Evolutionary conservation across 345 rosid genomes (phyloP).

Genomic region (Isatis tinctoria): DNA sequence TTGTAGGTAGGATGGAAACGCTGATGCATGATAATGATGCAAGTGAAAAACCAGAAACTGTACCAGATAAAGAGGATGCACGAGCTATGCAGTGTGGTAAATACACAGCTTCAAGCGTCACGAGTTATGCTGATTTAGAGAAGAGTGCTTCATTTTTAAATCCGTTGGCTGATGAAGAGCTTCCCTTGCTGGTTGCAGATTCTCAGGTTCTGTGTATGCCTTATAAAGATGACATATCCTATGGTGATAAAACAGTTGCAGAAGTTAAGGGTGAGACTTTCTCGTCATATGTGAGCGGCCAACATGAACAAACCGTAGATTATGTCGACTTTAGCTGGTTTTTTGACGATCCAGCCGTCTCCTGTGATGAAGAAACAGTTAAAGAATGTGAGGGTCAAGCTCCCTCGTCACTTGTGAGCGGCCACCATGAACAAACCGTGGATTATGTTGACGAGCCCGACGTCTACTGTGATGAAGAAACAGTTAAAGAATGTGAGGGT

Average conservation of each 20-base stretch:
- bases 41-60: neutral
- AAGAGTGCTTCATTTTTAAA: neutral
- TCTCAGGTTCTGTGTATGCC: slow-evolving; percentile 70
- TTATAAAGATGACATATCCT: slow-evolving; percentile 42
- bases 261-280: slow-evolving; percentile 48
- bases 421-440: slow-evolving; percentile 42
- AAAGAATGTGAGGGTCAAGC: neutral
- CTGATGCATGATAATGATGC: neutral
- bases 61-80: neutral
- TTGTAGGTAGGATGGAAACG: neutral
- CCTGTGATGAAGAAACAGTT: neutral
- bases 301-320: slow-evolving; percentile 48
- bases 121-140: neutral
- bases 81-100: slow-evolving; percentile 30
- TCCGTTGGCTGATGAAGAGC: slow-evolving; percentile 55
- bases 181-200: slow-evolving; percentile 51
- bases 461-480: neutral
- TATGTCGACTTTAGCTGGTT: slow-evolving; percentile 66
- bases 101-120: slow-evolving; percentile 21
- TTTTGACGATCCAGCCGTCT: neutral
- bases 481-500: neutral
- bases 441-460: slow-evolving; percentile 35
- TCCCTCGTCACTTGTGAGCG: slow-evolving; percentile 44
- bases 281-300: slow-evolving; percentile 38
- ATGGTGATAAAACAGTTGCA: slow-evolving; percentile 24